Evolutionary conservation across 345 rosid genomes (phyloP).

Genomic region (Salix viminalis): DNA sequence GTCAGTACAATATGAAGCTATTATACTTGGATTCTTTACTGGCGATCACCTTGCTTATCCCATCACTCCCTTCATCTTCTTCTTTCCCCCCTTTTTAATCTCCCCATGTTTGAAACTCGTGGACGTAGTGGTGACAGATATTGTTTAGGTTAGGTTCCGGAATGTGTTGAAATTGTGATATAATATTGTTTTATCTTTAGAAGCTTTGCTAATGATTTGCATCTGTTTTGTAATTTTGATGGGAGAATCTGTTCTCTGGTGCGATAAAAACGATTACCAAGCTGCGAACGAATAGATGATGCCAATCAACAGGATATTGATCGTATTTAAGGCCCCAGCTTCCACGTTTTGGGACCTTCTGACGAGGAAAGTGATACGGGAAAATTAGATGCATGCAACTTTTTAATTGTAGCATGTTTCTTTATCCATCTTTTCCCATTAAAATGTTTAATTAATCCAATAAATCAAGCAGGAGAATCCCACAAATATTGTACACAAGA

Average conservation of each 20-base stretch:
- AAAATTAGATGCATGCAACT: background rate
- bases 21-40: background rate
- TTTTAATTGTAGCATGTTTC: background rate
- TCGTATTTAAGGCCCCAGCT: background rate
- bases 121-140: background rate
- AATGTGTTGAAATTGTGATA: background rate
- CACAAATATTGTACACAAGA: no score
- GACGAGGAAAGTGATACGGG: background rate
- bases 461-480: no score
- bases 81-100: background rate
- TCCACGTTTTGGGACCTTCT: background rate
- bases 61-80: background rate
- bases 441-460: no score
- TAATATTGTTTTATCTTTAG: background rate
- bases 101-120: background rate
- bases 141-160: background rate
- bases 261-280: background rate
- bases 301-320: background rate
- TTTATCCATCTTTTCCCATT: background rate
- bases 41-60: background rate
- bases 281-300: background rate
- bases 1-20: background rate
- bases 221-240: background rate
- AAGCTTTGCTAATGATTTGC: slow-evolving; percentile 2
- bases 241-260: background rate